Base-by-base conservation (phyloP, 164 flowering plant species). In the Piper longum region DNA sequence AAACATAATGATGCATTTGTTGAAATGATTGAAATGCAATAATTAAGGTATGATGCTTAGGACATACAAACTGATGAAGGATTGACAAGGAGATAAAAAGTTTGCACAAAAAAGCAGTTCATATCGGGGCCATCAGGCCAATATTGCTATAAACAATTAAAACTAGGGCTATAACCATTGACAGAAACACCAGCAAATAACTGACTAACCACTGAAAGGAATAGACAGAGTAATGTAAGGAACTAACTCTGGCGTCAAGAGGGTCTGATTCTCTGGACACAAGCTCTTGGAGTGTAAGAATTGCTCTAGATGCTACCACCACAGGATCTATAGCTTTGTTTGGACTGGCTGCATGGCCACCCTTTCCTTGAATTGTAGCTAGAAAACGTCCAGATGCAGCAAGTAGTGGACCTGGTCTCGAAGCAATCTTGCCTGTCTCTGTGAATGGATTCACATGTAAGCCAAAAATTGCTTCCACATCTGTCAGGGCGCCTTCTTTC, bases 241-340 rank as follows among this genome's bases (percentile, higher is more conserved):
- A 43, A 19, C 52, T 48, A 72, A 87, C 95, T 70, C 70, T 67
- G 62, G 84, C 56, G 14, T 85, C 87, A 17, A 85, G 77, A 56
- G 98, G 95, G 76, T 91, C 70, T 2, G 87, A 75, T 64, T 91
- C 88, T 44, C 91, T 72, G 3, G 98, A 86, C 51, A 84, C 76
- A 54, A 86, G 79, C 51, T 81, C 83, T 63, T 91, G 97, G 26
- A 91, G 84, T 1, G 85, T 79, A 54, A 81, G 64, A 54, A 86
- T 73, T 0, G 84, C 63, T 42, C 72, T 66, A 0, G 98, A 73
- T 4, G 86, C 82, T 0, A 88, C 96, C 44, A 88, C 73, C 66
- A 83, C 59, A 0, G 90, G 87, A 61, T 91, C 96, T 19, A 41
- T 68, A 9, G 78, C 61, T 12, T 3, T 41, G 26, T 83, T 89